Conservation (phyloP, 2,329 filamentous ascomycete species). For the Diaporthe nobilis region DNA sequence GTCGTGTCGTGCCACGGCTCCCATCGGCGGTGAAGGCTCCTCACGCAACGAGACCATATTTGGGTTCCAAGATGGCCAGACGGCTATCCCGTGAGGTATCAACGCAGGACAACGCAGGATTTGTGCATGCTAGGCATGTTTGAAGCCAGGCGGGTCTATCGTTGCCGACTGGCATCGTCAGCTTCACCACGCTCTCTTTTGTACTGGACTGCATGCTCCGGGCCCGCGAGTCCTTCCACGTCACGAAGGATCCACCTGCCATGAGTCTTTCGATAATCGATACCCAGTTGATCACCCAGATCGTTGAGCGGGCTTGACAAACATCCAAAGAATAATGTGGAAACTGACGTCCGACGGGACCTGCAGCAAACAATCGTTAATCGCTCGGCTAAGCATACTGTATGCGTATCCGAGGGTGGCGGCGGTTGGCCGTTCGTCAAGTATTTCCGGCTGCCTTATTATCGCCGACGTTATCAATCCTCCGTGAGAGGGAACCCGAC, state of each 20-base stretch:
- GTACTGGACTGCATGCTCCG: neutral
- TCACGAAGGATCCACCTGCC: conserved; percentile 16
- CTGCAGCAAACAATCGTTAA: neutral
- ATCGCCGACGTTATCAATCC: neutral
- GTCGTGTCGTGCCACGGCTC: conserved; percentile 6
- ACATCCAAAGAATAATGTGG: neutral
- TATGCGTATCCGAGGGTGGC: neutral
- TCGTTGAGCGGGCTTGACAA: neutral
- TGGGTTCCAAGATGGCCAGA: conserved; percentile 19
- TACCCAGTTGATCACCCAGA: conserved; percentile 7
- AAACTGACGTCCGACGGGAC: neutral
- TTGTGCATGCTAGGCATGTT: conserved; percentile 6
- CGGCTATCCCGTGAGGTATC: conserved; percentile 7
- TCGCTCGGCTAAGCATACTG: neutral
- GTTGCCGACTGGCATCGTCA: conserved; percentile 19
- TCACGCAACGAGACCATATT: neutral
- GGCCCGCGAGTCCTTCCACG: neutral
- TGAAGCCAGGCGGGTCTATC: neutral
- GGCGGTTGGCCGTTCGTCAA: neutral
- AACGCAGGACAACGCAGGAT: conserved; percentile 21
- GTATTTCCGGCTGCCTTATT: neutral
- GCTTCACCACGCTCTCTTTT: neutral
- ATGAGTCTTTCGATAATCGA: neutral
- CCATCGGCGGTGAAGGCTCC: conserved; percentile 19
- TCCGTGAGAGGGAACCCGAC: conserved; percentile 4